Conservation (phyloP, 1,284 basidiomycete genomes). For the Clitocybe nebularis region DNA sequence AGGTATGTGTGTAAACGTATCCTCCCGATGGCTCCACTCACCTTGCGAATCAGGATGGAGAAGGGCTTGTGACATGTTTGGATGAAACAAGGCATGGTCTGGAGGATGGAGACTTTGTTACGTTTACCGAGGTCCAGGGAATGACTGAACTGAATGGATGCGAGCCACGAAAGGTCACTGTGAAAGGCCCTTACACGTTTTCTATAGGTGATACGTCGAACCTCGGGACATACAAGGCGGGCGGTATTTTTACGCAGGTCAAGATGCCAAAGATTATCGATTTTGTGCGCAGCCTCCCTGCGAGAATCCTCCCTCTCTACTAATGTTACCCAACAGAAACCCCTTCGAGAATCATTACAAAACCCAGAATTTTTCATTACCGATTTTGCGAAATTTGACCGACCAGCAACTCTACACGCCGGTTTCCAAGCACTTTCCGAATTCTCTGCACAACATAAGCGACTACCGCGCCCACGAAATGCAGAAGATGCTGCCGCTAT, state of each 20-base stretch:
- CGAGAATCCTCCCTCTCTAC: background rate
- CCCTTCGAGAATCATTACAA: slow-evolving; percentile 82
- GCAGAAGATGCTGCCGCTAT: slow-evolving; percentile 75
- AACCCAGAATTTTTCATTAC: slow-evolving; percentile 91
- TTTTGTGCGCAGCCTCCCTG: slow-evolving; percentile 58
- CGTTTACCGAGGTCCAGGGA: slow-evolving; percentile 96
- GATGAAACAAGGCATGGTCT: slow-evolving; percentile 98
- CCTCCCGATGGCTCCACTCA: background rate
- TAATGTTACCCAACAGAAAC: slow-evolving; percentile 67
- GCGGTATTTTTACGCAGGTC: slow-evolving; percentile 97
- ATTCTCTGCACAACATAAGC: slow-evolving; percentile 68
- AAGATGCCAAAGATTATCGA: slow-evolving; percentile 97
- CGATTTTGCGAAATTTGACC: slow-evolving; percentile 98
- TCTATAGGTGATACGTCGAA: slow-evolving; percentile 86
- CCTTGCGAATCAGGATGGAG: slow-evolving; percentile 54
- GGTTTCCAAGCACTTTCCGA: slow-evolving; percentile 94
- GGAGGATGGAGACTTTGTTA: slow-evolving; percentile 97
- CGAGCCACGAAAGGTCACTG: slow-evolving; percentile 87
- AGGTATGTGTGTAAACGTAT: slow-evolving; percentile 41
- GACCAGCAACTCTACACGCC: slow-evolving; percentile 85
- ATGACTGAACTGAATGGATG: slow-evolving; percentile 91
- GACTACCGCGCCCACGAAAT: slow-evolving; percentile 84
- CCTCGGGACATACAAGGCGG: slow-evolving; percentile 78
- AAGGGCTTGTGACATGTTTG: slow-evolving; percentile 92
- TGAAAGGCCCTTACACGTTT: slow-evolving; percentile 97